phyloP scores from a whole-genome alignment of 2,329 filamentous ascomycete species.

The Hymenoscyphus occultus region DNA sequence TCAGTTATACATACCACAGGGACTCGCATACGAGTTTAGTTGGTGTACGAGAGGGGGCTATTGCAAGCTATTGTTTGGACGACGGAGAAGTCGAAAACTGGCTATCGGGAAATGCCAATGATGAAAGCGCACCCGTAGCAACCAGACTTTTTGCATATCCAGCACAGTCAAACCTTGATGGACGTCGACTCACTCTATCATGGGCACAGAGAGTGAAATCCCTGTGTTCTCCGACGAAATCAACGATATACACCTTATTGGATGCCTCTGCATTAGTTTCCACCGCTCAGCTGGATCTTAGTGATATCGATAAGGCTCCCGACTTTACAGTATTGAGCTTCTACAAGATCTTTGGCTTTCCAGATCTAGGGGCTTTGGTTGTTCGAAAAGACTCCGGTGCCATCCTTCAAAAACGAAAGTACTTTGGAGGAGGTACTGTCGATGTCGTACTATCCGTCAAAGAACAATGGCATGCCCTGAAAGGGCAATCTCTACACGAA shows the following conservation, averaged over 20 bases:
- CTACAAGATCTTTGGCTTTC: constrained; percentile 98
- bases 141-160: constrained; percentile 72
- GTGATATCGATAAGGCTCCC: constrained; percentile 58
- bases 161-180: constrained; percentile 91
- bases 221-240: constrained; percentile 23
- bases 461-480: constrained; percentile 79
- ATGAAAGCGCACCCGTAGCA: constrained; percentile 19
- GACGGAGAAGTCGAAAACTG: constrained; percentile 64
- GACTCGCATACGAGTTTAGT: constrained; percentile 51
- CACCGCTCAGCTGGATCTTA: constrained; percentile 72
- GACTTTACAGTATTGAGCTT: constrained; percentile 88
- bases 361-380: constrained; percentile 82
- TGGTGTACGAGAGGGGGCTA: constrained; percentile 72
- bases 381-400: constrained; percentile 68
- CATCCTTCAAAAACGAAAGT: constrained; percentile 65
- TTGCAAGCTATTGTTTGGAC: constrained; percentile 61
- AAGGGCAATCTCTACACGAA: constrained; percentile 70
- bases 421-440: constrained; percentile 93
- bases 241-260: constrained; percentile 61
- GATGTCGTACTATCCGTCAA: constrained; percentile 79
- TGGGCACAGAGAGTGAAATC: constrained; percentile 59
- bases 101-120: constrained; percentile 46
- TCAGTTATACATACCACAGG: constrained; percentile 78
- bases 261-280: constrained; percentile 82
- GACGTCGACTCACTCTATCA: constrained; percentile 65